A percentile compares a stretch with the other conserved stretches of the same genome.
Conservation (phyloP, 768 basidiomycete species). For the Daedaleopsis sinensis region DNA sequence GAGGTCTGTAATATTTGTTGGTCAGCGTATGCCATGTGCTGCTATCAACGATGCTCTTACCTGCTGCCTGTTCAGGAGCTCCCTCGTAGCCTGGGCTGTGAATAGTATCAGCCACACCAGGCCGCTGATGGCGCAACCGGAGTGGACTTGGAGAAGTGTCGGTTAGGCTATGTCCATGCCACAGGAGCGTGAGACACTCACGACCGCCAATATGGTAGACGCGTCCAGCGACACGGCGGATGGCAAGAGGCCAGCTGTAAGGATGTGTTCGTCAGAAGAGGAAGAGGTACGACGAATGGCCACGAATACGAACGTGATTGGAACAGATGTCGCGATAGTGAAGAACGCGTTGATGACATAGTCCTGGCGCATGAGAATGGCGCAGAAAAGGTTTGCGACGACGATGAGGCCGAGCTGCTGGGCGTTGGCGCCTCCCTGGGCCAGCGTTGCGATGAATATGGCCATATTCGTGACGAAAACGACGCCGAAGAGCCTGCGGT, state of each 20-base stretch:
- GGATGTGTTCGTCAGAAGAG: slow-evolving; percentile 27
- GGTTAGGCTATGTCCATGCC: slow-evolving; percentile 32
- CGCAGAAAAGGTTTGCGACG: slow-evolving; percentile 46
- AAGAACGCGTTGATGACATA: slow-evolving; percentile 64
- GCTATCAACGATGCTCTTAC: slow-evolving; percentile 3
- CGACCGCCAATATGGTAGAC: slow-evolving; percentile 62
- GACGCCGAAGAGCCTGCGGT: slow-evolving; percentile 56
- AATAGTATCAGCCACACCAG: slow-evolving; percentile 55
- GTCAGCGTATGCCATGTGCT: slow-evolving; percentile 28
- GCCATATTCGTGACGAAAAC: slow-evolving; percentile 54
- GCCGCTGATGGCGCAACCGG: slow-evolving; percentile 58
- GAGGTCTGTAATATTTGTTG: slow-evolving; percentile 42
- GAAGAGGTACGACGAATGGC: neutral
- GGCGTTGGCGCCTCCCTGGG: slow-evolving; percentile 30
- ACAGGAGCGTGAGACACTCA: slow-evolving; percentile 28
- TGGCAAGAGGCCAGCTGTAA: slow-evolving; percentile 55
- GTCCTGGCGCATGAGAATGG: slow-evolving; percentile 49
- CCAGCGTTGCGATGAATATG: slow-evolving; percentile 44
- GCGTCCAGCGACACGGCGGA: slow-evolving; percentile 55
- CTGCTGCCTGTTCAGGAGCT: slow-evolving; percentile 41
- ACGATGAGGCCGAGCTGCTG: slow-evolving; percentile 40
- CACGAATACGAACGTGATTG: slow-evolving; percentile 42
- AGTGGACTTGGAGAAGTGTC: slow-evolving; percentile 41
- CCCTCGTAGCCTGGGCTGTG: slow-evolving; percentile 53
- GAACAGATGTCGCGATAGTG: slow-evolving; percentile 52